A percentile compares a stretch with the other conserved stretches of the same genome.
phyloP scores from a whole-genome alignment of 495 filamentous ascomycete species.

The Talaromyces trachyspermus region DNA sequence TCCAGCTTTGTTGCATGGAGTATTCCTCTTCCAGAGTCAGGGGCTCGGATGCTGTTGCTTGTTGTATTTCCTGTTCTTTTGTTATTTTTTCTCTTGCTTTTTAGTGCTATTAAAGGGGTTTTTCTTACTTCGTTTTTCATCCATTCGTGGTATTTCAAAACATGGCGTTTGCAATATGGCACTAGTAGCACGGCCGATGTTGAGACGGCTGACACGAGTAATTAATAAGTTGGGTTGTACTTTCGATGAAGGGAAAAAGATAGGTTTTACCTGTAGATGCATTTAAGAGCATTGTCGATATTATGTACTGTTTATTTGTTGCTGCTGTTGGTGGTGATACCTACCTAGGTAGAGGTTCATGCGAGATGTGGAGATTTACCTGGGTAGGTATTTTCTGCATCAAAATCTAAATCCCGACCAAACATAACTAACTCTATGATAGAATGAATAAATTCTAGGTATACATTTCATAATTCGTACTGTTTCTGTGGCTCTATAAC shows the following conservation, averaged over 20 bases:
- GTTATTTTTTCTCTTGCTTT: slow-evolving; percentile 1
- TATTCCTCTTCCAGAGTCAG: slow-evolving; percentile 74
- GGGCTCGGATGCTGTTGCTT: slow-evolving; percentile 76
- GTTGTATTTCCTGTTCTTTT: slow-evolving; percentile 57
- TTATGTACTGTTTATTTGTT: no score
- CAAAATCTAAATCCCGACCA: neutral
- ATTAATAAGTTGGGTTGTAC: neutral
- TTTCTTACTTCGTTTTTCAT: slow-evolving; percentile 89
- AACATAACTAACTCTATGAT: neutral
- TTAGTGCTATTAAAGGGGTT: no score
- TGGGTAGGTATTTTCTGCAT: no score
- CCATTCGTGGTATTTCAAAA: slow-evolving; percentile 77
- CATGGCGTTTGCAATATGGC: slow-evolving; percentile 76
- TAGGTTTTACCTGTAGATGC: slow-evolving; percentile 27
- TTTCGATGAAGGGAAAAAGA: slow-evolving; percentile 5
- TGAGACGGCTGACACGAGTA: slow-evolving; percentile 48
- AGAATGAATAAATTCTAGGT: no score
- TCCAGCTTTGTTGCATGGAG: slow-evolving; percentile 78
- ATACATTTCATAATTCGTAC: no score
- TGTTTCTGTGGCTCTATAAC: neutral
- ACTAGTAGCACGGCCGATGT: slow-evolving; percentile 64
- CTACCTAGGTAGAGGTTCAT: no score
- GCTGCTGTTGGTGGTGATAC: no score
- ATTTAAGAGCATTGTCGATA: slow-evolving; percentile 32
- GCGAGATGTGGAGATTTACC: no score